Percentiles rank a stretch among this genome's conserved stretches.
These are phyloP conservation scores for Spiraea crenata DNA, from an alignment of 331 rosid genomes.

Conservation along the genomic window DNA sequence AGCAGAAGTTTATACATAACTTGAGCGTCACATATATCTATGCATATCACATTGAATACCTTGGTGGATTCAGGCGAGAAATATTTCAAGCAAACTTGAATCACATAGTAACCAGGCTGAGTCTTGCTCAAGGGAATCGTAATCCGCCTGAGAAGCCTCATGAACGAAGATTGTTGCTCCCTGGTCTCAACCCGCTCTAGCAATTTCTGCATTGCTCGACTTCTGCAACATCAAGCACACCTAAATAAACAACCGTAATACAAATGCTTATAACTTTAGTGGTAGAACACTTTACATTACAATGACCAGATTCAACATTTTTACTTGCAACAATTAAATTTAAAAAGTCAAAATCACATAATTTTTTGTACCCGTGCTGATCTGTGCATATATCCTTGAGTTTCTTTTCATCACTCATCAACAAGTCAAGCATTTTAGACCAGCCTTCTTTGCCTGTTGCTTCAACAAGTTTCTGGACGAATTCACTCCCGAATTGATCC, in stretches of 20 bases:
- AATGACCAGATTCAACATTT: neutral
- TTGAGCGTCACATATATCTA: neutral
- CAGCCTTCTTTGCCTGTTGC: neutral
- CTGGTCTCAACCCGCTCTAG: constrained; percentile 1
- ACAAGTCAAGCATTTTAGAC: neutral
- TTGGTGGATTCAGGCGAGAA: neutral
- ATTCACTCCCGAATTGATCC: constrained; percentile 11
- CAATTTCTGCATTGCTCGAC: constrained; percentile 30
- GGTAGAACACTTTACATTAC: neutral
- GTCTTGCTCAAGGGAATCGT: constrained; percentile 21
- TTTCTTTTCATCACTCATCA: neutral
- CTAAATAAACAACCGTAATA: neutral
- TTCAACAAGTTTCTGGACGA: constrained; percentile 26
- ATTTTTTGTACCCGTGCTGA: constrained; percentile 31
- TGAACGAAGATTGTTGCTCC: neutral
- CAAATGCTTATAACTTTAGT: neutral
- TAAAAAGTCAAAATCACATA: neutral
- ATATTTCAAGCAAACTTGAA: constrained; percentile 24
- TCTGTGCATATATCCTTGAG: constrained; percentile 29
- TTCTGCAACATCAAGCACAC: constrained; percentile 16
- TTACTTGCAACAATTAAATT: neutral
- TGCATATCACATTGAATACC: constrained; percentile 17
- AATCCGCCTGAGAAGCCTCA: neutral
- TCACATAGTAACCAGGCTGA: constrained; percentile 29
- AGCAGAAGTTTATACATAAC: no score